A percentile compares a stretch with the other conserved stretches of the same genome.
Evolutionary conservation across 2,329 filamentous ascomycete genomes (phyloP).

Genomic region (Incumbomyces delicatus): DNA sequence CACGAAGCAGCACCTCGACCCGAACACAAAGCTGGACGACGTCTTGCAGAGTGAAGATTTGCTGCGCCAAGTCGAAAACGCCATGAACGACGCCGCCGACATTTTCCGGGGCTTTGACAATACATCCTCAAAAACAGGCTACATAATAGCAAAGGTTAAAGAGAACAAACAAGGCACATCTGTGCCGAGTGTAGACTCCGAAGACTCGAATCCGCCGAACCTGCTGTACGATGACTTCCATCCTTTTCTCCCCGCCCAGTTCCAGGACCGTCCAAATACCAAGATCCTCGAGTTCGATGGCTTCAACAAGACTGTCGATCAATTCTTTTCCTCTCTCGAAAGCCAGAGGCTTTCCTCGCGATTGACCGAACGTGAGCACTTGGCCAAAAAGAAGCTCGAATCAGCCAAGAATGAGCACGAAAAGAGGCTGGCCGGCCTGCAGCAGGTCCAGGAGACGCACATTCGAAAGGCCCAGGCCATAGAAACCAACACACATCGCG

Average conservation of each 20-base stretch:
- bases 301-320: slow-evolving; percentile 89
- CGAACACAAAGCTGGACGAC: slow-evolving; percentile 54
- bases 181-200: slow-evolving; percentile 29
- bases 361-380: slow-evolving; percentile 69
- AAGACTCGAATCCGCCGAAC: slow-evolving; percentile 23
- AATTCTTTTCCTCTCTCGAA: slow-evolving; percentile 95
- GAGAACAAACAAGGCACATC: slow-evolving; percentile 24
- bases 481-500: slow-evolving; percentile 78
- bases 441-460: slow-evolving; percentile 72
- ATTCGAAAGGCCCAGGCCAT: slow-evolving; percentile 82
- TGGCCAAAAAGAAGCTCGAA: slow-evolving; percentile 74
- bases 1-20: slow-evolving; percentile 58
- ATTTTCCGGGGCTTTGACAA: slow-evolving; percentile 61
- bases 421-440: slow-evolving; percentile 72
- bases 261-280: slow-evolving; percentile 55
- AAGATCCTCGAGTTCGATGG: slow-evolving; percentile 67
- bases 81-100: slow-evolving; percentile 59
- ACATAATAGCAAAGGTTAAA: slow-evolving; percentile 67
- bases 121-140: slow-evolving; percentile 53
- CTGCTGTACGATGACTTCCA: slow-evolving; percentile 91
- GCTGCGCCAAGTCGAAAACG: slow-evolving; percentile 56
- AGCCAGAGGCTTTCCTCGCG: slow-evolving; percentile 82
- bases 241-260: slow-evolving; percentile 76
- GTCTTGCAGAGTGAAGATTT: slow-evolving; percentile 57
- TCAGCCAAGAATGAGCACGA: slow-evolving; percentile 74